A percentile compares a stretch with the other conserved stretches of the same genome.
These are phyloP conservation scores for Penicillium sp. DNA, from an alignment of 2,329 filamentous ascomycete genomes.

Conservation along the genomic window DNA sequence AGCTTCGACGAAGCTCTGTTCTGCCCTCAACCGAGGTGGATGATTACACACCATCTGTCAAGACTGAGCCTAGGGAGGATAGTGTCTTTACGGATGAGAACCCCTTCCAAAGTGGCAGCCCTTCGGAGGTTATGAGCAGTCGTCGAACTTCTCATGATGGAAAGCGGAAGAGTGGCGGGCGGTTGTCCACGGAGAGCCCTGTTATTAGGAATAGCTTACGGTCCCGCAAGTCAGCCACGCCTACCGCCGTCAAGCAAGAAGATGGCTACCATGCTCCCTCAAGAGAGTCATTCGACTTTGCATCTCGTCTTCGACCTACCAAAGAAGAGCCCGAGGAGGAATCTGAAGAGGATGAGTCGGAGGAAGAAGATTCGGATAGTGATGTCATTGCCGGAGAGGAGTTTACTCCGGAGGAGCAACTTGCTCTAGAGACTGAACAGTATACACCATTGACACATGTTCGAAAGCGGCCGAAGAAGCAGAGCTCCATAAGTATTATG, in stretches of 20 bases:
- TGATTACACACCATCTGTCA: slow-evolving; percentile 48
- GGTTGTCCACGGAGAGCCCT: slow-evolving; percentile 46
- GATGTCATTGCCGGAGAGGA: slow-evolving; percentile 76
- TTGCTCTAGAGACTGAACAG: slow-evolving; percentile 77
- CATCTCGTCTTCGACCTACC: slow-evolving; percentile 49
- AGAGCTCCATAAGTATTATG: slow-evolving; percentile 60
- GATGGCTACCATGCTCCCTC: slow-evolving; percentile 61
- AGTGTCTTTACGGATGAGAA: slow-evolving; percentile 87
- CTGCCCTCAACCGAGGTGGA: slow-evolving; percentile 47
- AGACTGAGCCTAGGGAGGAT: slow-evolving; percentile 56
- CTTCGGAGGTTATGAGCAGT: slow-evolving; percentile 57
- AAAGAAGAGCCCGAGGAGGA: slow-evolving; percentile 49
- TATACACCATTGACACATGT: slow-evolving; percentile 31
- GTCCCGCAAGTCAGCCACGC: slow-evolving; percentile 42
- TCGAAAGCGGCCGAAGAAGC: slow-evolving; percentile 38
- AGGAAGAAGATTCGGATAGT: slow-evolving; percentile 60
- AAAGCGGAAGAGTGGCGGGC: slow-evolving; percentile 59
- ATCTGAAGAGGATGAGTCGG: slow-evolving; percentile 37
- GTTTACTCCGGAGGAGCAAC: slow-evolving; percentile 88
- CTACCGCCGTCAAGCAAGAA: slow-evolving; percentile 53
- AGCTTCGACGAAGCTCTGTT: slow-evolving; percentile 57
- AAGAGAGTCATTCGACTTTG: slow-evolving; percentile 65
- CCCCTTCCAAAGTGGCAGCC: slow-evolving; percentile 85
- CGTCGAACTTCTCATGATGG: slow-evolving; percentile 42
- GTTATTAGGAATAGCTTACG: slow-evolving; percentile 35